phyloP scores from a whole-genome alignment of 2,329 filamentous ascomycete species.

The Plectosphaerella cucumerina region DNA sequence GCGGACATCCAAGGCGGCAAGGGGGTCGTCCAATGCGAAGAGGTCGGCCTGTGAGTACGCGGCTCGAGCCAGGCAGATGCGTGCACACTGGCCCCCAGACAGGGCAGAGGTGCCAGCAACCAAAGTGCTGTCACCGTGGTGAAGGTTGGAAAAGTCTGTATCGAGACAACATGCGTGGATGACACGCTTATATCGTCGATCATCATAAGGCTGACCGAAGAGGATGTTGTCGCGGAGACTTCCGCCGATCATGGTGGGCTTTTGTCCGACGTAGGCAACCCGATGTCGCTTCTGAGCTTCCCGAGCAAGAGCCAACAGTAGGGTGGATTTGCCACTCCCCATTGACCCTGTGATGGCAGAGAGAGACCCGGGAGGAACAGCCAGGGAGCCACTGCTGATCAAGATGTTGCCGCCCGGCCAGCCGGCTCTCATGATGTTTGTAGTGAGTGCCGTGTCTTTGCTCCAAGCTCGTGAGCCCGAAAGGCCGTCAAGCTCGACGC shows the following conservation, averaged over 20 bases:
- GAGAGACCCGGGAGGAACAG: not conserved
- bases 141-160: conserved; percentile 60
- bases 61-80: conserved; percentile 59
- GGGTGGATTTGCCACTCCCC: not conserved
- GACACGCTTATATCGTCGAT: conserved; percentile 53
- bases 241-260: conserved; percentile 66
- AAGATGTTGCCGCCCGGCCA: not conserved
- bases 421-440: not conserved
- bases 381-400: not conserved
- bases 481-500: not conserved
- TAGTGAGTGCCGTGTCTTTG: not conserved
- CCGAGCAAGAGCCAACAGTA: not conserved
- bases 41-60: conserved; percentile 65
- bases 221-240: conserved; percentile 65
- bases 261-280: conserved; percentile 61
- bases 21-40: conserved; percentile 61
- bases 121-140: conserved; percentile 64
- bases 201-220: conserved; percentile 46
- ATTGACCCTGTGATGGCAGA: not conserved
- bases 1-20: conserved; percentile 65
- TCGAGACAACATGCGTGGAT: conserved; percentile 60
- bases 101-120: conserved; percentile 60
- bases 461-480: not conserved
- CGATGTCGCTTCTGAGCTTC: not conserved
- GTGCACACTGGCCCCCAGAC: conserved; percentile 63